Evolutionary conservation across 2,329 filamentous ascomycete species (phyloP).

Genomic region (Fusarium robinianum): DNA sequence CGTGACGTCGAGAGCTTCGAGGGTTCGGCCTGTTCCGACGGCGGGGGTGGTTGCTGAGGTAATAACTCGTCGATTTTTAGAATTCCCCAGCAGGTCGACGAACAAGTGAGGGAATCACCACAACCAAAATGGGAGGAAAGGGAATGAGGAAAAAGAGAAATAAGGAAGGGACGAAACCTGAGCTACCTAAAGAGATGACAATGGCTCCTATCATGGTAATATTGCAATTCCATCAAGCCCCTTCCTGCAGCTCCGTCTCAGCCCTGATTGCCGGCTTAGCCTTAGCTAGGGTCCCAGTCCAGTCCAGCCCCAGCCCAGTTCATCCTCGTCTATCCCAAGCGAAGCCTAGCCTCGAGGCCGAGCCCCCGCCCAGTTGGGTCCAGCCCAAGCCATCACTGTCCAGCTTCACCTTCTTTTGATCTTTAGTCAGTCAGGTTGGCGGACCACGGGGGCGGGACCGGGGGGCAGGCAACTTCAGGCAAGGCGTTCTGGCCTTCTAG

Average conservation of each 20-base stretch:
- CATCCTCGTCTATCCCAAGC: slow-evolving; percentile 14
- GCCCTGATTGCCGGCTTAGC: slow-evolving; percentile 11
- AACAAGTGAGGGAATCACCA: slow-evolving; percentile 1
- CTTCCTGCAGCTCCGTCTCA: slow-evolving; percentile 13
- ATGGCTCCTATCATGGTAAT: slow-evolving; percentile 5
- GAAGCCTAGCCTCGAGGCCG: slow-evolving; percentile 25
- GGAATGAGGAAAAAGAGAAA: slow-evolving; percentile 7
- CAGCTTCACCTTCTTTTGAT: slow-evolving; percentile 11
- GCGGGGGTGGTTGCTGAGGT: no score
- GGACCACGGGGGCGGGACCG: no score
- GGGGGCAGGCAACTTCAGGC: slow-evolving; percentile 1
- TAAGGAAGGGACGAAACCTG: neutral
- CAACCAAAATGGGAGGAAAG: neutral
- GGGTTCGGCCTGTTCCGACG: slow-evolving; percentile 25
- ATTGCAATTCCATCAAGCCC: neutral
- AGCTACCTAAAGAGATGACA: no score
- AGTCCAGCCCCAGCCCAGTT: slow-evolving; percentile 28
- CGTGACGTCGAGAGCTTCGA: slow-evolving; percentile 28
- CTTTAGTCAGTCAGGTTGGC: neutral
- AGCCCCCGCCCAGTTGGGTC: slow-evolving; percentile 29
- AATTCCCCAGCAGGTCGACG: no score
- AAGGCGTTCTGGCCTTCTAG: slow-evolving; percentile 3
- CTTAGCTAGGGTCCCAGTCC: slow-evolving; percentile 1
- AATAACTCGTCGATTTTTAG: no score
- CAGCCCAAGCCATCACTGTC: slow-evolving; percentile 21